These are phyloP conservation scores for Ogataea allantospora DNA, from an alignment of 805 yeast genomes.

Conservation along the genomic window DNA sequence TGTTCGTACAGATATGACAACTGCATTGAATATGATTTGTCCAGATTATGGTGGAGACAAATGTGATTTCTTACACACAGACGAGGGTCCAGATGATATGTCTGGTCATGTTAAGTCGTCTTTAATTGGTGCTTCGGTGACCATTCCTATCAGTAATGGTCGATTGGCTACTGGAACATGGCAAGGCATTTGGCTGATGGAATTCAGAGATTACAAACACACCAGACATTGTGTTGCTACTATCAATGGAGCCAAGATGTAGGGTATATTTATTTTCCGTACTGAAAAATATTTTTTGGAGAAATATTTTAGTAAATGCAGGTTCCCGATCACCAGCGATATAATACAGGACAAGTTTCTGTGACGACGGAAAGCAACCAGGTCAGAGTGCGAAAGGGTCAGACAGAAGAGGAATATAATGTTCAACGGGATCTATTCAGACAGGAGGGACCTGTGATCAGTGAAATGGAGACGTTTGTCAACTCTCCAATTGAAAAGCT, in stretches of 20 bases:
- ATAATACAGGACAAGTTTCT: constrained; percentile 40
- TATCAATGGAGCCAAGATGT: constrained; percentile 54
- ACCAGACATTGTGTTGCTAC: constrained; percentile 70
- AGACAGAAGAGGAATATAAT: constrained; percentile 60
- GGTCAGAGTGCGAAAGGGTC: constrained; percentile 60
- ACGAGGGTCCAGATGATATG: constrained; percentile 84
- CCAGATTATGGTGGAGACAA: constrained; percentile 58
- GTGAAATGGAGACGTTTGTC: constrained; percentile 44
- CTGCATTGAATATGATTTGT: constrained; percentile 59
- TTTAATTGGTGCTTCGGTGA: constrained; percentile 59
- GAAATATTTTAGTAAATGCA: constrained; percentile 1
- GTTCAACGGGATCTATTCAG: constrained; percentile 51
- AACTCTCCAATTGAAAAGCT: constrained; percentile 3
- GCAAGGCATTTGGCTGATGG: constrained; percentile 81
- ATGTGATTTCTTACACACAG: constrained; percentile 53
- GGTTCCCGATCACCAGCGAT: constrained; percentile 16
- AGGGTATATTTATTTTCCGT: constrained; percentile 2
- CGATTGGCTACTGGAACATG: constrained; percentile 72
- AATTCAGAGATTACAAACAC: constrained; percentile 65
- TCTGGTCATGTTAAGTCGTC: constrained; percentile 74
- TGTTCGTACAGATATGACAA: constrained; percentile 67
- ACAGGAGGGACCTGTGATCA: constrained; percentile 55
- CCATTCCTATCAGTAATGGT: constrained; percentile 71
- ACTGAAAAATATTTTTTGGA: neutral
- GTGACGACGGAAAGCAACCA: constrained; percentile 48